Evolutionary conservation across 768 basidiomycete species (phyloP), one percentile per base, ranked within the genome.

Genomic region (Lentinula detonsa): DNA sequence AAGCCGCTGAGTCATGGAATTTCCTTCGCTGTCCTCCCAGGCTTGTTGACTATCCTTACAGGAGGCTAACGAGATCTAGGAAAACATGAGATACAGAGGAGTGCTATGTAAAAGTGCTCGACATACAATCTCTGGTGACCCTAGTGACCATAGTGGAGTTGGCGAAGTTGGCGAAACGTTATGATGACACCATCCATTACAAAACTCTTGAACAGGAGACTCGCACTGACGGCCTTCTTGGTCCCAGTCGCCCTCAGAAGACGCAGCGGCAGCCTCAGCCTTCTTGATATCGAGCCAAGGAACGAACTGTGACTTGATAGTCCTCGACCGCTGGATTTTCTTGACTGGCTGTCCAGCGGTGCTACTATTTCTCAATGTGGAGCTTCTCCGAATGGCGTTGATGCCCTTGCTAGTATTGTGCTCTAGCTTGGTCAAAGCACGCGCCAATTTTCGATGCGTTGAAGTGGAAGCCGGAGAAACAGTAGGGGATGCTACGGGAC

Each of bases 201-300:
- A 76, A 63, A 67, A 74, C 57, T 69, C 57, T 3, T 67, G 66
- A 4, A 72, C 69, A 0, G 77, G 76, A 1, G 77, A 76, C 10
- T 60, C 52, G 40, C 66, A 71, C 7, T 67, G 70, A 43, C 39
- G 57, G 8, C 65, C 63, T 13, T 57, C 28, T 64, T 65, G 23
- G 63, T 67, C 64, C 64, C 64, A n/a, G 18, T 59, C 51, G 65
- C 63, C n/a, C 4, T 48, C 39, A 4, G 37, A 13, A 43, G 42
- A 3, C 23, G 21, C 8, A 23, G 15, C 50, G 55, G n/a, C n/a
- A 11, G 16, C 42, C 11, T 35, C 40, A 5, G 42, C n/a, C 6
- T 35, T 45, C n/a, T 59, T 15, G 1, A 10, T 33, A 13, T 59
- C 57, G n/a, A 59, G 46, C 57, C 57, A 59, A 35, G 57, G 57